Conservation (phyloP, 2,329 filamentous ascomycete species). For the Ceratocystis colombiana region DNA sequence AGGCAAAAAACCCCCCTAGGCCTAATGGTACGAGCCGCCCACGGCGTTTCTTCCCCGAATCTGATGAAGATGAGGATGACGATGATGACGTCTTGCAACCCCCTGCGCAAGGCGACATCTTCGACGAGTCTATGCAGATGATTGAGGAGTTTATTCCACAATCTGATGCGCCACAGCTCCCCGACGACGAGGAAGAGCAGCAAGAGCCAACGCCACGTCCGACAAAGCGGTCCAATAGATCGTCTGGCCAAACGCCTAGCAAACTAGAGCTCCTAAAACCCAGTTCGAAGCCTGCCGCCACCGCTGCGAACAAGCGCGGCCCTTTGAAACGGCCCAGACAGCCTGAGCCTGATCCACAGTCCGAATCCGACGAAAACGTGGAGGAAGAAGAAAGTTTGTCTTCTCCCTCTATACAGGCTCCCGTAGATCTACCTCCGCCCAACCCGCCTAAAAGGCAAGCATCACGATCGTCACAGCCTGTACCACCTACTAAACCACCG, state of each 20-base stretch:
- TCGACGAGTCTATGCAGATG: conserved; percentile 39
- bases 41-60: conserved; percentile 26
- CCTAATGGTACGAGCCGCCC: neutral
- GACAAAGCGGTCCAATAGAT: neutral
- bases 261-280: neutral
- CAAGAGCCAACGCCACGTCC: conserved; percentile 21
- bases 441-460: neutral
- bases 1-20: conserved; percentile 26
- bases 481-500: neutral
- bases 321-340: neutral
- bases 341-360: neutral
- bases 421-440: neutral
- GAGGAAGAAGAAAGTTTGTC: neutral
- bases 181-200: conserved; percentile 29
- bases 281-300: neutral
- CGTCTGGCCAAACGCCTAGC: neutral
- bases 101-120: conserved; percentile 26
- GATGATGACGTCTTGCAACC: conserved; percentile 28
- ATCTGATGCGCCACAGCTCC: conserved; percentile 27
- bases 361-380: conserved; percentile 1
- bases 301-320: neutral
- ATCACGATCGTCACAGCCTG: neutral
- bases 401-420: neutral
- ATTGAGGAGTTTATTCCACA: conserved; percentile 29
- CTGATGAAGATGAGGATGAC: conserved; percentile 27